These are phyloP conservation scores for Tilletia walkeri DNA, from an alignment of 1,284 basidiomycete species.

Conservation along the genomic window DNA sequence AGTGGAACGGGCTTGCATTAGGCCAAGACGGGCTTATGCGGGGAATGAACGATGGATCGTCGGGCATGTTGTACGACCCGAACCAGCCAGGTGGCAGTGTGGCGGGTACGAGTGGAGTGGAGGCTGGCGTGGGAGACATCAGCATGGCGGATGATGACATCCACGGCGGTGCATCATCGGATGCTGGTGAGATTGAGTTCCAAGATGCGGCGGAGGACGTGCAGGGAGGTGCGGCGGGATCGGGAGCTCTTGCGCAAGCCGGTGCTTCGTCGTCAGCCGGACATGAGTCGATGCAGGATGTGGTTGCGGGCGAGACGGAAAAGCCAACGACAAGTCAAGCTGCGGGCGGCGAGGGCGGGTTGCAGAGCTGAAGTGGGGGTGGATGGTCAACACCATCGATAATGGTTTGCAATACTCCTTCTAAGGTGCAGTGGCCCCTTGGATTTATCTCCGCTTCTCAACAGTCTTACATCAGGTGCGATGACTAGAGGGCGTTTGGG, in stretches of 20 bases:
- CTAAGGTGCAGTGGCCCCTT: too few relatives aligned
- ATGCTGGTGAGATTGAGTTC: conserved; percentile 13
- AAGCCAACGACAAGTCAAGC: not conserved
- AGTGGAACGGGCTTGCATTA: not conserved
- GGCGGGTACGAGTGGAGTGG: not conserved
- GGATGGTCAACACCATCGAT: too few relatives aligned
- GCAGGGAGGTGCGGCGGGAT: not conserved
- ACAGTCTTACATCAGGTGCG: too few relatives aligned
- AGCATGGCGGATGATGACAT: conserved; percentile 13
- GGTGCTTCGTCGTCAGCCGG: not conserved
- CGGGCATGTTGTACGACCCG: not conserved
- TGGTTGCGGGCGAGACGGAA: not conserved
- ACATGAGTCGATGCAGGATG: conserved; percentile 2
- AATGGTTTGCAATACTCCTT: too few relatives aligned
- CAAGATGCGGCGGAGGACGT: conserved; percentile 11
- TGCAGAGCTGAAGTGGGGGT: not conserved
- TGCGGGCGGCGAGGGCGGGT: not conserved
- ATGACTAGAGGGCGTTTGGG: too few relatives aligned
- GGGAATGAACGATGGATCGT: not conserved
- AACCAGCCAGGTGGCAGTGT: not conserved
- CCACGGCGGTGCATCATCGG: conserved; percentile 8
- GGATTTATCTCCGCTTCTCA: too few relatives aligned
- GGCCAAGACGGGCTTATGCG: not conserved
- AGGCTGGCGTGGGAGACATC: conserved; percentile 3
- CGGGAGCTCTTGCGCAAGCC: not conserved